Evolutionary conservation across 257 asterid species (phyloP).

Genomic region (Lithospermum erythrorhizon): DNA sequence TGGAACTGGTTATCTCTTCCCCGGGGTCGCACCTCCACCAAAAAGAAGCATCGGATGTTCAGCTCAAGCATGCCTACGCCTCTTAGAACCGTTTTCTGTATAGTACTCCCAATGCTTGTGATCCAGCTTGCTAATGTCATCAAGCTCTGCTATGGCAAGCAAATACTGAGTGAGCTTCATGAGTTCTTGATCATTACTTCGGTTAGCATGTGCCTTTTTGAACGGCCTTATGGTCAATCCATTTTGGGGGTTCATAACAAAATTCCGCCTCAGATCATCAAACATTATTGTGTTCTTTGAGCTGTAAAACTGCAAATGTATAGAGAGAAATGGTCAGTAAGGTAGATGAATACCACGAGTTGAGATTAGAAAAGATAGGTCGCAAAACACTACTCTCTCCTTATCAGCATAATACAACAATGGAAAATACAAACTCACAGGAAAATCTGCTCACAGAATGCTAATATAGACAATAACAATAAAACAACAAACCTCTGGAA

Average conservation of each 20-base stretch:
- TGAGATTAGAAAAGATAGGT: too few species aligned
- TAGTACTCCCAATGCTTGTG: constrained; percentile 77
- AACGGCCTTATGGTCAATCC: constrained; percentile 81
- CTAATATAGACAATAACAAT: constrained; percentile 7
- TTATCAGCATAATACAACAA: not conserved
- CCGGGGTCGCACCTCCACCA: too few species aligned
- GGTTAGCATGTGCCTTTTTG: constrained; percentile 65
- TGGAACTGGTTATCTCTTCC: too few species aligned
- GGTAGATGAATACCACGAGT: not conserved
- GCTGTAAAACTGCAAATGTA: constrained; percentile 53
- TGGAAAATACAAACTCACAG: not conserved
- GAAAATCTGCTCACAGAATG: not conserved
- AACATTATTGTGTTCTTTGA: constrained; percentile 84
- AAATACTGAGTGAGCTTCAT: constrained; percentile 78
- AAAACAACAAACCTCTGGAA: constrained; percentile 50
- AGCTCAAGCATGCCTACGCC: constrained; percentile 51
- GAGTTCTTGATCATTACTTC: constrained; percentile 69
- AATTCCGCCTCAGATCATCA: constrained; percentile 81
- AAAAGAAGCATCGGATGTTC: not conserved
- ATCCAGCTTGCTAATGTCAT: constrained; percentile 68
- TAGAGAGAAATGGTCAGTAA: not conserved
- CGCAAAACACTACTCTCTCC: not conserved
- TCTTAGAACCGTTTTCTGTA: constrained; percentile 46
- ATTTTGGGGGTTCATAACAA: constrained; percentile 92
- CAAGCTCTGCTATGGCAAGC: constrained; percentile 75